These are phyloP conservation scores for Ajuga chamaepitys DNA, from an alignment of 257 asterid genomes.

Conservation along the genomic window DNA sequence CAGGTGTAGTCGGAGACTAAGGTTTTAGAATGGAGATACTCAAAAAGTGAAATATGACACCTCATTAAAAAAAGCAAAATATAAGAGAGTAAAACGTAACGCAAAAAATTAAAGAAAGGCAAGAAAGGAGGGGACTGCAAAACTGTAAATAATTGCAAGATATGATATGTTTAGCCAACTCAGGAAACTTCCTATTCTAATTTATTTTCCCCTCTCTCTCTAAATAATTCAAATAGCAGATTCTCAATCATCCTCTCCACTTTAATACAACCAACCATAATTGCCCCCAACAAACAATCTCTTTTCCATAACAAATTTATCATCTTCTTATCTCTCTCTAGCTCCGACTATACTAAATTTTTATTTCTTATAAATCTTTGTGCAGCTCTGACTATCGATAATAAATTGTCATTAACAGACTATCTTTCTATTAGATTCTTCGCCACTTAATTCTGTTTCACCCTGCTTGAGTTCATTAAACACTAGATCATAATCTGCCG, in stretches of 20 bases:
- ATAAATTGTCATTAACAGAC: too few relatives aligned
- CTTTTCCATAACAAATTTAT: slow-evolving; percentile 29
- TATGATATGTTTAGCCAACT: slow-evolving; percentile 9
- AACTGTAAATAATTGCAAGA: neutral
- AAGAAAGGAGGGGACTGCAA: neutral
- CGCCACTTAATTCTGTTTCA: too few relatives aligned
- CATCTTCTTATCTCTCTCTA: too few relatives aligned
- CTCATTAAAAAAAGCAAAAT: neutral
- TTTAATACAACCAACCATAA: slow-evolving; percentile 39
- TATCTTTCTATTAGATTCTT: too few relatives aligned
- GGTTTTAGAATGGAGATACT: too few relatives aligned
- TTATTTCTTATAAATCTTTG: too few relatives aligned
- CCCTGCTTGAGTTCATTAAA: too few relatives aligned
- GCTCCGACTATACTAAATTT: too few relatives aligned
- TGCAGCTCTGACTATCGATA: too few relatives aligned
- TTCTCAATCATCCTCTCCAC: slow-evolving; percentile 71
- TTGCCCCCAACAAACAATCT: slow-evolving; percentile 65
- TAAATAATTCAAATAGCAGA: slow-evolving; percentile 38
- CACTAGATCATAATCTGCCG: too few relatives aligned
- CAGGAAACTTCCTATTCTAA: neutral
- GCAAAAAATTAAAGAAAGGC: neutral
- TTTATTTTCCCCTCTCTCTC: neutral
- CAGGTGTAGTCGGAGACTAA: too few relatives aligned
- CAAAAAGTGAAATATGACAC: neutral
- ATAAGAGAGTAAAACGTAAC: neutral